phyloP scores from a whole-genome alignment of 768 basidiomycete genomes.

The Trametes meyenii region DNA sequence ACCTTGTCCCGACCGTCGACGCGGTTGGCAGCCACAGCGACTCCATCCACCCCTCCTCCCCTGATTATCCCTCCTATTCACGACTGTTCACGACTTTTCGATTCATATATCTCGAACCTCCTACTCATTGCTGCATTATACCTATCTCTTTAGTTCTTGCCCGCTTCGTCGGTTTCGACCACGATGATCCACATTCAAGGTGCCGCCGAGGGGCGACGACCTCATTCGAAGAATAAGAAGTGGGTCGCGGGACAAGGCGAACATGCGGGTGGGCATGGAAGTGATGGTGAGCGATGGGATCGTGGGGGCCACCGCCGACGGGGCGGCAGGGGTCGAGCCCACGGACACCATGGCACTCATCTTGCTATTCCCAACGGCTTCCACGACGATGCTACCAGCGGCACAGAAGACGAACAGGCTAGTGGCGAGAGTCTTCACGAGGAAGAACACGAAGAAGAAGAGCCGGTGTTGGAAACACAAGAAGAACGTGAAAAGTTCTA shows the following conservation, averaged over 20 bases:
- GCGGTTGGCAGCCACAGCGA: background rate
- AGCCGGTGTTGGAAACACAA: constrained; percentile 55
- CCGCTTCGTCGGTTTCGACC: background rate
- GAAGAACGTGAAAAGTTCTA: constrained; percentile 74
- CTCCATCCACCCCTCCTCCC: background rate
- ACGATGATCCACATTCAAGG: constrained; percentile 26
- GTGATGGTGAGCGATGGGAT: constrained; percentile 63
- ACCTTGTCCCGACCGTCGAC: constrained; percentile 2
- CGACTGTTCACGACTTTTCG: background rate
- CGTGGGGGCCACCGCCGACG: constrained; percentile 59
- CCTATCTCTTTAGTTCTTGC: background rate
- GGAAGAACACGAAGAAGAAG: constrained; percentile 32
- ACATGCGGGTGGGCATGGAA: constrained; percentile 41
- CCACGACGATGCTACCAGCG: constrained; percentile 35
- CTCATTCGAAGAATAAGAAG: constrained; percentile 57
- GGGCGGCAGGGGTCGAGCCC: constrained; percentile 46
- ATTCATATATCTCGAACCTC: no score
- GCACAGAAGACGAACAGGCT: constrained; percentile 38
- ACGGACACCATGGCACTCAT: constrained; percentile 37
- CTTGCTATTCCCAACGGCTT: constrained; percentile 20
- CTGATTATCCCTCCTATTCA: background rate
- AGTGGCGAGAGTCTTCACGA: constrained; percentile 37
- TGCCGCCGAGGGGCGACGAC: constrained; percentile 30
- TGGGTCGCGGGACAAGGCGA: constrained; percentile 56
- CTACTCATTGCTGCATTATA: background rate